A percentile compares a stretch with the other conserved stretches of the same genome.
These are phyloP conservation scores for Umbelopsis vinacea DNA, from an alignment of 192 early-diverging fungal species.

Conservation along the genomic window DNA sequence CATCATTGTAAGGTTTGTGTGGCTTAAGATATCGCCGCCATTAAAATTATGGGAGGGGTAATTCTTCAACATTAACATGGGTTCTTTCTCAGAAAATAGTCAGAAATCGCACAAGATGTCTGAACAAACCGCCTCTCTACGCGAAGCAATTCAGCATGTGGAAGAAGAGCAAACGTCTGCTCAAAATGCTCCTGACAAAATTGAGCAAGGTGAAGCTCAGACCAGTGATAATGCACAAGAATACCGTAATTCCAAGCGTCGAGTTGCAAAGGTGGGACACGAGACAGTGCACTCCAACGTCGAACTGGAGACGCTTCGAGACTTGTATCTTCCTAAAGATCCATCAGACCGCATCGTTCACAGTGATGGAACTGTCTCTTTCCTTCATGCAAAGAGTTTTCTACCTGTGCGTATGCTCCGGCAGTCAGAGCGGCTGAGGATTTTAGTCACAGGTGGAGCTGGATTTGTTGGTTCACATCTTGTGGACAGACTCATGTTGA, in stretches of 20 bases:
- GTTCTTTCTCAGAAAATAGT: background rate
- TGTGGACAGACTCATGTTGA: slow-evolving; percentile 78
- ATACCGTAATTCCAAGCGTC: background rate
- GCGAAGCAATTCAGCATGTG: background rate
- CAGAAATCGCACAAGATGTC: background rate
- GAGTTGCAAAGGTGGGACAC: slow-evolving; percentile 41
- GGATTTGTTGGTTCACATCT: slow-evolving; percentile 88
- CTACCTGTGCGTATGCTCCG: slow-evolving; percentile 63
- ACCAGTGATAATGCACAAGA: background rate
- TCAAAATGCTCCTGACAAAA: background rate
- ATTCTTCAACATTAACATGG: too few relatives aligned
- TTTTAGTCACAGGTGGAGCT: slow-evolving; percentile 86
- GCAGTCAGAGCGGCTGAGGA: slow-evolving; percentile 62
- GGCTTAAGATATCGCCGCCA: too few relatives aligned
- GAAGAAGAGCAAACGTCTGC: background rate
- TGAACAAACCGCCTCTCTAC: background rate
- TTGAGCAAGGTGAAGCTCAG: background rate
- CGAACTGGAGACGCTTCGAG: slow-evolving; percentile 34
- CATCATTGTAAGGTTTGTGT: too few relatives aligned
- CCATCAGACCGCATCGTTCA: slow-evolving; percentile 31
- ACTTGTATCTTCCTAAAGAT: slow-evolving; percentile 44
- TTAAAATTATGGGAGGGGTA: too few relatives aligned
- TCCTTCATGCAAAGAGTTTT: slow-evolving; percentile 47
- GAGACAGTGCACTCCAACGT: slow-evolving; percentile 39
- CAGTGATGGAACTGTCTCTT: slow-evolving; percentile 47